Evolutionary conservation across 148 eudicot genomes (phyloP).

Genomic region (Rhododendron simsii): DNA sequence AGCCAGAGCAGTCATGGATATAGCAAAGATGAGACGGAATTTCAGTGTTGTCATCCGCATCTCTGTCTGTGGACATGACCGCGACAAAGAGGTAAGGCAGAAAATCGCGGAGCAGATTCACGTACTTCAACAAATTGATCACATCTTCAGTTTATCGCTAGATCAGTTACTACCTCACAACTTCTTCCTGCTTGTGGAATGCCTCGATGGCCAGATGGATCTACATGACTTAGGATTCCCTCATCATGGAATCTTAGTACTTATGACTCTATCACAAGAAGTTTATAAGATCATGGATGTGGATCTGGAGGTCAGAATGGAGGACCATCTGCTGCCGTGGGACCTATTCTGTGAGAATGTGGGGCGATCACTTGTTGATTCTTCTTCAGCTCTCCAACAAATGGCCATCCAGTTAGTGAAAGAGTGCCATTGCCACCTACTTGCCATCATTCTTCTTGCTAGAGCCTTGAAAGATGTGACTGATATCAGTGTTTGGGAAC

Average conservation of each 20-base stretch:
- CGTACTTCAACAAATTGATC: neutral
- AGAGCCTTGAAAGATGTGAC: neutral
- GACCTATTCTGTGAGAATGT: neutral
- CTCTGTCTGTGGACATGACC: neutral
- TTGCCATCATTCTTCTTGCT: neutral
- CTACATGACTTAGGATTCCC: neutral
- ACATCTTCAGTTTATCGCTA: neutral
- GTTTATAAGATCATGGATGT: conserved; percentile 9
- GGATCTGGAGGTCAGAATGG: conserved; percentile 7
- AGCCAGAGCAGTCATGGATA: neutral
- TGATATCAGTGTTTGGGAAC: neutral
- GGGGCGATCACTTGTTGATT: neutral
- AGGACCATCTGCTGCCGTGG: neutral
- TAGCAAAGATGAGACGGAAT: neutral
- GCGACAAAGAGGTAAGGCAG: neutral
- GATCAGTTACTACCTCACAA: neutral
- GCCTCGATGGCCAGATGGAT: neutral
- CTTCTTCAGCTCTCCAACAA: neutral
- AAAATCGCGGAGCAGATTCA: neutral
- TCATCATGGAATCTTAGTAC: neutral
- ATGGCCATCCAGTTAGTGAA: neutral
- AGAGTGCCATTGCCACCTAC: neutral
- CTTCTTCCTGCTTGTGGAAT: neutral
- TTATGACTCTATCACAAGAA: neutral
- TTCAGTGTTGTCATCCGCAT: neutral